Base-by-base conservation (phyloP, 192 early-diverging fungal genomes). In the Haplosporangium gracile region DNA sequence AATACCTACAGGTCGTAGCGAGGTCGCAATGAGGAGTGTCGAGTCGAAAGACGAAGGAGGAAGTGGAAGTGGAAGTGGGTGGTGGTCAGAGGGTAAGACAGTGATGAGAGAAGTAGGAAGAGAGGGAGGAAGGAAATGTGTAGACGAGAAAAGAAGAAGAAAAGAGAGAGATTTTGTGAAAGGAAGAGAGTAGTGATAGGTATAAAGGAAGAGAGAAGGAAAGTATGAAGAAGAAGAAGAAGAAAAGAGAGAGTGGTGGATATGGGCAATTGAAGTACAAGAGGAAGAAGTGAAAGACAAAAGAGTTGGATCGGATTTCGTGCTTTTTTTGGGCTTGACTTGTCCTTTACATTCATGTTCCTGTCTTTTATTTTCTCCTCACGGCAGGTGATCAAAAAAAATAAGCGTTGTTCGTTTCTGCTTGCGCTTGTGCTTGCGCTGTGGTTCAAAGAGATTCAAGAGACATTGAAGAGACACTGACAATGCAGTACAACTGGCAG, bases 261-360 rank as follows among this genome's bases (percentile, higher is more conserved):
- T 26, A 49, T 20, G 39, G 20, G 20, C 72, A 51, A 71, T 71
- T 32, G 47, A 45, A 32, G 72, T 34, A 36, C 32, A 42, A 32
- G 40, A 36, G 36, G 6, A 57, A 32, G 55, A 45, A 45, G 43
- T 15, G 11, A 13, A 39, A 43, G 32, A 38, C 22, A 57, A 34
- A 26, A 55, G 32, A 60, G 15, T 9, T 45, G 71, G 43, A 72
- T 72, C 40, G 43, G 40, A 72, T 65, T 65, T 65, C 60, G 60
- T 65, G 60, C 60, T 65, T 65, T 65, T 57, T 57, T 26, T 57
- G 49, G 49, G 49, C 55, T 57, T 57, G 24, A 6, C 24, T 26
- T 68, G 36, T 32, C 34, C 34, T 72, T 24, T 39, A 55, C 20
- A 24, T 55, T 55, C 20, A 22, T 55, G 26, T 65, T 26, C 60